Conservation (phyloP, 768 basidiomycete species). For the Tylopilus subfusipes region DNA sequence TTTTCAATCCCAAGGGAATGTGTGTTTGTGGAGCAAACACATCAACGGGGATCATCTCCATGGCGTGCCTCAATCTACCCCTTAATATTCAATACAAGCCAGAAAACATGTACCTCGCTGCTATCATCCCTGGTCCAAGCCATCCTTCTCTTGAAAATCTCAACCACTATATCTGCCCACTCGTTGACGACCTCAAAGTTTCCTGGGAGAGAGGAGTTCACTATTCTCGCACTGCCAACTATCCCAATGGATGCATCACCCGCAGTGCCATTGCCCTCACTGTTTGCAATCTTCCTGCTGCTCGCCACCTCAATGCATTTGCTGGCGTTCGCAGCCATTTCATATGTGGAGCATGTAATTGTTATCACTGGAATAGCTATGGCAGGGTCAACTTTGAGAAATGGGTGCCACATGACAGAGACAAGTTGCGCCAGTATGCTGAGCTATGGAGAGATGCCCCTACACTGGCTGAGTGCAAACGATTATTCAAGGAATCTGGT, state of each 20-base stretch:
- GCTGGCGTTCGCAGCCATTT: slow-evolving; percentile 15
- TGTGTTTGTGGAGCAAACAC: not conserved
- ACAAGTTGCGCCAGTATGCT: not conserved
- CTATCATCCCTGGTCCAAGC: not conserved
- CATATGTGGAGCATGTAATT: slow-evolving; percentile 31
- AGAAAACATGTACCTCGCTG: not conserved
- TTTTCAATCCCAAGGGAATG: not conserved
- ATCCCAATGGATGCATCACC: slow-evolving; percentile 18
- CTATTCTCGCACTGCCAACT: slow-evolving; percentile 16
- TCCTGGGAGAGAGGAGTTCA: slow-evolving; percentile 32
- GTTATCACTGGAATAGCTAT: slow-evolving; percentile 14
- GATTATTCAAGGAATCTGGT: not conserved
- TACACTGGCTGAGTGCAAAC: too few relatives aligned
- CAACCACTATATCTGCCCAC: not conserved
- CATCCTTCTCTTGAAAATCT: not conserved
- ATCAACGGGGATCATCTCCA: not conserved
- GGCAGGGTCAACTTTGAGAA: slow-evolving; percentile 4
- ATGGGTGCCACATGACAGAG: slow-evolving; percentile 16
- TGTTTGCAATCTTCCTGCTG: slow-evolving; percentile 37
- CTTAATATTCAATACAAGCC: not conserved
- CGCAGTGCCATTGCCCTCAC: slow-evolving; percentile 26
- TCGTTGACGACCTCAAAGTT: not conserved
- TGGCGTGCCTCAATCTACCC: not conserved
- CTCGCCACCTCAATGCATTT: slow-evolving; percentile 22
- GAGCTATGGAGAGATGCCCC: not conserved